These are phyloP conservation scores for Trichophyton verrucosum DNA, from an alignment of 2,329 filamentous ascomycete species.

Conservation along the genomic window DNA sequence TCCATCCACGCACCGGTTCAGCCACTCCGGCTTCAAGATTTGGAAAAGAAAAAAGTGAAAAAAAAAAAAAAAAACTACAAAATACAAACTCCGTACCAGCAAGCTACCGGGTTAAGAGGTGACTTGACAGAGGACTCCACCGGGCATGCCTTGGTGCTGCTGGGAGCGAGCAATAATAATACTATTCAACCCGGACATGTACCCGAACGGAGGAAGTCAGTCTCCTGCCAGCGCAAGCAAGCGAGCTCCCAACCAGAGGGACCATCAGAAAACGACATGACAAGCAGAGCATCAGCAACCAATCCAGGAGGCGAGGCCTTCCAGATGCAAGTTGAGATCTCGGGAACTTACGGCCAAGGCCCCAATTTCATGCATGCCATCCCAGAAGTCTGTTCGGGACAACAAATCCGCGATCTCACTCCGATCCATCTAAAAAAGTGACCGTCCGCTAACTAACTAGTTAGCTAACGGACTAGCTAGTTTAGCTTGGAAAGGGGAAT, in stretches of 20 bases:
- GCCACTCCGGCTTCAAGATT: background rate
- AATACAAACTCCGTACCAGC: background rate
- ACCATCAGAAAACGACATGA: background rate
- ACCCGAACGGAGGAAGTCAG: too few relatives aligned
- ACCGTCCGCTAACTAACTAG: too few relatives aligned
- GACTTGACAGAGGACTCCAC: background rate
- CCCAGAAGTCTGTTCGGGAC: background rate
- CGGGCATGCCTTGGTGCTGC: background rate
- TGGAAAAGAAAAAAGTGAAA: background rate
- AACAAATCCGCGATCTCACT: background rate
- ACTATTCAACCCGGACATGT: background rate
- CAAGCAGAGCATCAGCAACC: background rate
- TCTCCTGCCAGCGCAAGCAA: background rate
- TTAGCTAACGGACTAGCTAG: background rate
- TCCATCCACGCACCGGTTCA: conserved; percentile 1
- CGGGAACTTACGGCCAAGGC: conserved; percentile 1
- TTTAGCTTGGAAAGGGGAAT: background rate
- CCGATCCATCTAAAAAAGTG: background rate
- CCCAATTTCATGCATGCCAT: conserved; percentile 1
- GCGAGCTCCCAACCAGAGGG: background rate
- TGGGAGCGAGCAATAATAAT: background rate
- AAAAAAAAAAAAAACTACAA: background rate
- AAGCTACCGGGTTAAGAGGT: background rate
- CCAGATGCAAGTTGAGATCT: background rate
- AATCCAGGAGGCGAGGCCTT: background rate